Percentiles rank a stretch among this genome's conserved stretches.
phyloP scores from a whole-genome alignment of 2,329 filamentous ascomycete species.

The Scleromitrula shiraiana region DNA sequence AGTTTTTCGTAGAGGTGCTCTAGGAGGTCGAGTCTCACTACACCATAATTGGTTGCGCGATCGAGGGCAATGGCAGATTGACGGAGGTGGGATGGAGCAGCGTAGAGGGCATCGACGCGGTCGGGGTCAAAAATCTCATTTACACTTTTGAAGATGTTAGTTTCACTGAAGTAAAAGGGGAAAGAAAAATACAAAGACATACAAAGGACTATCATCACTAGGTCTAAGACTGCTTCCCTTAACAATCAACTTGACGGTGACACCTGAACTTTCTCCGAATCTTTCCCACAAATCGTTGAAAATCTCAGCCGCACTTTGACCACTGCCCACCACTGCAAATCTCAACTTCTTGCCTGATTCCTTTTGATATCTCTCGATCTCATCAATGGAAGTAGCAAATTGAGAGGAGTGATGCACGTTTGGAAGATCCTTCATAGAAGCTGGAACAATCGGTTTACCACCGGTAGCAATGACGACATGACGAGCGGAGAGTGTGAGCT shows the following conservation, averaged over 20 bases:
- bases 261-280: slow-evolving; percentile 69
- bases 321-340: slow-evolving; percentile 79
- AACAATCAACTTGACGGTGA: slow-evolving; percentile 67
- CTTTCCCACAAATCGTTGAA: slow-evolving; percentile 78
- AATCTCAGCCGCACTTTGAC: slow-evolving; percentile 92
- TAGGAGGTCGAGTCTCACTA: slow-evolving; percentile 83
- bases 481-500: slow-evolving; percentile 34
- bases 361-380: slow-evolving; percentile 38
- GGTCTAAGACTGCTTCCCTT: slow-evolving; percentile 76
- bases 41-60: slow-evolving; percentile 86
- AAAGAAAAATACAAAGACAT: slow-evolving; percentile 33
- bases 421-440: slow-evolving; percentile 59
- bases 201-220: slow-evolving; percentile 95
- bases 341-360: slow-evolving; percentile 16
- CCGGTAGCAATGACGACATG: slow-evolving; percentile 58
- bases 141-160: slow-evolving; percentile 47
- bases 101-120: slow-evolving; percentile 69
- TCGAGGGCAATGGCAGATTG: slow-evolving; percentile 54
- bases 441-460: slow-evolving; percentile 62
- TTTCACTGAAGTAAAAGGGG: not conserved
- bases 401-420: slow-evolving; percentile 82
- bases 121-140: slow-evolving; percentile 95
- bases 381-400: slow-evolving; percentile 59
- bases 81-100: slow-evolving; percentile 55
- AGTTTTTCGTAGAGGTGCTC: slow-evolving; percentile 82